Base-by-base conservation (phyloP, 495 filamentous ascomycete genomes). In the Podospora appendiculata region DNA sequence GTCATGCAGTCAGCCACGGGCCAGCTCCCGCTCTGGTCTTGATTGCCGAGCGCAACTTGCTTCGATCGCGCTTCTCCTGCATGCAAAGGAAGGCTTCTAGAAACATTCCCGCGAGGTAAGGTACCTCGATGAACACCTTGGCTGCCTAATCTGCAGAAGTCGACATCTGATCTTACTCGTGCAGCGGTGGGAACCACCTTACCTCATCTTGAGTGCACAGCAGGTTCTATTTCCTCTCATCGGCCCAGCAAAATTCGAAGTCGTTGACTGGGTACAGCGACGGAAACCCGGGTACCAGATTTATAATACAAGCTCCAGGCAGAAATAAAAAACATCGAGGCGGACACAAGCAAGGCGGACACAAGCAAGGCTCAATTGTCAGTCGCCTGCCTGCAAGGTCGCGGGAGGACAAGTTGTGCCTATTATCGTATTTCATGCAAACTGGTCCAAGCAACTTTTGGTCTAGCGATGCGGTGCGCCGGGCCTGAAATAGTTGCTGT, bases 401-500 rank as follows among this genome's bases (percentile, higher is more conserved):
- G 44, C 35, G 48, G 53, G 41, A 50, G 39, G 50, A 54, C 49
- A 41, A 32, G 41, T 51, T 48, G 38, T 34, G 47, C 53, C 38
- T 25, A 38, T n/a, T 46, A 50, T 53, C 58, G 58, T 58, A 57
- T 60, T 55, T 46, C 6, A 50, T 38, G 41, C 58, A 60, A 55
- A 25, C 25, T 25, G 25, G 25, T 60, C 51, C 45, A 10, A 49
- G 11, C 25, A 25, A 25, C 8, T 46, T 10, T 32, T 25, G 32
- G 41, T 35, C 11, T 53, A 45, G 48, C 50, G 47, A 53, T 45
- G 56, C 32, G 38, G 56, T 54, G 48, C 51, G 25, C 47, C 41
- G 51, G 18, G 13, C 50, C 53, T n/a, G 48, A 63, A 63, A 58
- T 61, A 57, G 58, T 41, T 61, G 51, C 61, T 59, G 58, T 33